Base-by-base conservation (phyloP, 1,139 yeast species). In the Debaryomycetaceae sp. region DNA sequence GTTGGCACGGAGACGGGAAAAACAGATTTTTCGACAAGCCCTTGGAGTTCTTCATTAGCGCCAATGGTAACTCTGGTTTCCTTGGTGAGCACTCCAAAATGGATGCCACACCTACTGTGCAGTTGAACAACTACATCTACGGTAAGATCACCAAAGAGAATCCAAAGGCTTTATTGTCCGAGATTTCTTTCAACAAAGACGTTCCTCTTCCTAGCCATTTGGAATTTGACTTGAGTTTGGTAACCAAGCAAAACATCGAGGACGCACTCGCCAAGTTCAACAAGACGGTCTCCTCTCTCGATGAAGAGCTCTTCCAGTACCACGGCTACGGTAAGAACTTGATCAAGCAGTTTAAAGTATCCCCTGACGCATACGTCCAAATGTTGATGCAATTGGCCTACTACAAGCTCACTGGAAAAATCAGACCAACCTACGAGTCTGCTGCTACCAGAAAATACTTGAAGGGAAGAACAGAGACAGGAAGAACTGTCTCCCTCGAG, bases 31-130 rank as follows among this genome's bases (percentile, higher is more conserved):
- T 78, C 63, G 98, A 92, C 71, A 92, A 92, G 72, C 95, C 97
- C 5, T 70, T 87, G 49, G 95, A 92, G 69, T 84, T 87, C 60
- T 78, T 89, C 50, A 79, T 92, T 41, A 71, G 86, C 47, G 83
- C 81, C 49, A 89, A 88, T 61, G 96, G 95, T 47, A 75, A 81
- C 51, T 87, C 96, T 16, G 98, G 97, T 1, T 91, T 89, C 71
- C 69, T 89, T 59, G 98, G 96, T 46, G 98, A 92, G 68, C 98
- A 92, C 70, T 88, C 97, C 28, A 86, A 80, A 74, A 92, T 92
- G 98, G 98, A 92, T 64, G 98, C 98, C 47, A 88, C 97, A 16
- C 96, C 97, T 55, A 92, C 96, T 30, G 82, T 87, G 54, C 83
- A 91, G 55, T 69, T 92, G 67, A 91, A 91, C 65, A 91, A 88